A percentile compares a stretch with the other conserved stretches of the same genome.
Conservation (phyloP, 768 basidiomycete genomes). For the Rhizopogon sp. region DNA sequence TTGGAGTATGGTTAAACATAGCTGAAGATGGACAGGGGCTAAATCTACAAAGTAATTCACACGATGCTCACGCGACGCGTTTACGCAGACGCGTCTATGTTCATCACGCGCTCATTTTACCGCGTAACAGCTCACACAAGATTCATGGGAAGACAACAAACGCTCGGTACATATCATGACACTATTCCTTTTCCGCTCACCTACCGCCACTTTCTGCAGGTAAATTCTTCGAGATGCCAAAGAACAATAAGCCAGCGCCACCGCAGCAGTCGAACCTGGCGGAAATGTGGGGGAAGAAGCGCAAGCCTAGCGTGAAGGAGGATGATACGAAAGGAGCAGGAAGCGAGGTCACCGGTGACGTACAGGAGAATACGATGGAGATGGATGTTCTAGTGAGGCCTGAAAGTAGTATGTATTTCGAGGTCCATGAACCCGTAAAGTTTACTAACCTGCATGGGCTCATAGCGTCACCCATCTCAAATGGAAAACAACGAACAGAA, state of each 20-base stretch:
- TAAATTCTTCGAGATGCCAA: constrained; percentile 75
- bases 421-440: neutral
- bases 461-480: neutral
- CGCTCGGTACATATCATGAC: constrained; percentile 43
- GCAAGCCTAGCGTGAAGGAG: constrained; percentile 22
- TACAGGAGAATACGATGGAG: neutral
- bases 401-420: neutral
- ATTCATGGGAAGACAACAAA: constrained; percentile 69
- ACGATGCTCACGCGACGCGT: constrained; percentile 3
- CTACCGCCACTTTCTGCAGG: constrained; percentile 33
- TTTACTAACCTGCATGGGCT: neutral
- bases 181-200: neutral
- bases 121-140: constrained; percentile 6
- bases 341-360: constrained; percentile 8
- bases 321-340: constrained; percentile 18
- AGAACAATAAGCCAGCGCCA: constrained; percentile 54
- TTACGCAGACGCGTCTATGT: constrained; percentile 11
- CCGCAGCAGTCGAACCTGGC: constrained; percentile 76
- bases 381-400: neutral
- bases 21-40: neutral
- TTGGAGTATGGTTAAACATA: too few relatives aligned
- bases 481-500: neutral
- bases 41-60: neutral
- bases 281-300: constrained; percentile 67
- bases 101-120: constrained; percentile 17